Evolutionary conservation across 345 rosid genomes (phyloP), one percentile per base, ranked within the genome.

Genomic region (Rhodamnia argentea): DNA sequence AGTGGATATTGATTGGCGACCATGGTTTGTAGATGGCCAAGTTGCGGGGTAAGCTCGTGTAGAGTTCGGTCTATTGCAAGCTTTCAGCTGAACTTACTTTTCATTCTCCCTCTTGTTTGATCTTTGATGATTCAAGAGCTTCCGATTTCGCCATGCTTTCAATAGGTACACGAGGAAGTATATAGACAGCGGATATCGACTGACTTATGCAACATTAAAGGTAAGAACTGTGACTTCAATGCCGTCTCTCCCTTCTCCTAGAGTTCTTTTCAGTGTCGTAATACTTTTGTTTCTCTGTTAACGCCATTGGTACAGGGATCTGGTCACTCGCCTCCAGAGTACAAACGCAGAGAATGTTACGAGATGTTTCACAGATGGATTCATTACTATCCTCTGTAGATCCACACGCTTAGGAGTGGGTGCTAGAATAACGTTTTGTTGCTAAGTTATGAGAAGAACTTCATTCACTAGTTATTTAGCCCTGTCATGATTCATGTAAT

Each of bases 21-120:
- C 91, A 18, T 91, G 93, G 92, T 88, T 85, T 10, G 84, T 85
- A 1, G 89, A 88, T 32, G 91, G 88, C 26, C 91, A 90, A 40
- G 74, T 89, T 64, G 92, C 91, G 4, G 93, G 93, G 93, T 90
- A 29, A 57, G 92, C 86, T 32, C 13, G 42, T 37, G 26, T 23
- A 86, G 52, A 83, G 58, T 22, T 26, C 50, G 24, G 44, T 55
- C 58, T 13, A 55, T 75, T 4, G 0, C 13, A 4, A 42, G 54
- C 37, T 27, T 57, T 53, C 64, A 3, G 3, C 10, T 52, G 32
- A 26, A 40, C 2, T 55, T 32, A 40, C 18, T 26, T 47, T 52
- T 32, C 37, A 2, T 52, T 20, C n/a, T 52, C 29, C 60, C 50
- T 37, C 42, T 22, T 24, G 54, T 29, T 57, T 5, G 44, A 23